Base-by-base conservation (phyloP, 257 asterid species). In the Plantago ovata region DNA sequence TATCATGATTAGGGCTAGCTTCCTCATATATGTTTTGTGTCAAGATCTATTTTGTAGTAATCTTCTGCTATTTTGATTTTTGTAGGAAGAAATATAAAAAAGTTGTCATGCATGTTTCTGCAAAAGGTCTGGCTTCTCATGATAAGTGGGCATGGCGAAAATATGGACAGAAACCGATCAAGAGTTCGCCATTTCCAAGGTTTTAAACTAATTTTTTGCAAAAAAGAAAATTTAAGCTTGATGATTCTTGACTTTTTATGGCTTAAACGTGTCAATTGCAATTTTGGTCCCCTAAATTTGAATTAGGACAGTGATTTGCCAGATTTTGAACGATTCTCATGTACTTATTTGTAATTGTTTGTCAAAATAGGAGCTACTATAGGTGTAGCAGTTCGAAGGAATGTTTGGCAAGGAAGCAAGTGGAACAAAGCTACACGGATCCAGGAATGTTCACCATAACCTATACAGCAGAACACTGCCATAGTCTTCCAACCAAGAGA, bases 371-470 rank as follows among this genome's bases (percentile, higher is more conserved):
- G 72, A 77, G 84, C 20, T 83, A 80, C 59, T 83, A 83, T 69
- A 77, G 52, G 69, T 83, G 91, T 63, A 83, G 91, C 65, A 77
- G 82, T 3, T 77, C 68, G 47, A 83, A 80, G 50, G 81, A 79
- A 0, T 83, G 91, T 80, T 53, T 71, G 83, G 91, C 91, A 18
- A 56, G 91, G 24, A 83, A 80, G 24, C 91, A 83, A 77, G 91
- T 83, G 66, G 91, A 83, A 86, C 72, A 82, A 52, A 66, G 74
- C 36, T 67, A 69, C 63, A 69, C 82, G 56, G 84, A 79, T 69
- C 83, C 84, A 56, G 72, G 72, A 32, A 79, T 79, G 79, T 83
- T 83, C 69, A 72, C 77, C 7, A 62, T 82, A 13, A 79, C 90
- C 16, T 82, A 82, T 74, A 77, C 90, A n/a, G 86, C 77, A 9